Conservation (phyloP, 805 yeast genomes). For the Candida chauliodis region DNA sequence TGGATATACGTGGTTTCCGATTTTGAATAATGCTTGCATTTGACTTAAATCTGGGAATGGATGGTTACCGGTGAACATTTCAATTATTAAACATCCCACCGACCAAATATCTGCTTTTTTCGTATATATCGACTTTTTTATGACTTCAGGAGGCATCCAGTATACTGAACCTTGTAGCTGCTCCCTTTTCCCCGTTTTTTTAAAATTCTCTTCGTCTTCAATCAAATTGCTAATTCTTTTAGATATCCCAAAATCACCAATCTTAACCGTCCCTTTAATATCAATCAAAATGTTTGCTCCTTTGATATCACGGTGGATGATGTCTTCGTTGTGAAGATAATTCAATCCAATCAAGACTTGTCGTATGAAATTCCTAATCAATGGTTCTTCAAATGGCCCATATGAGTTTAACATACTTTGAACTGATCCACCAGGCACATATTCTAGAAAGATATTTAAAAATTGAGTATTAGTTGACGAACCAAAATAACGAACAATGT, state of each 20-base stretch:
- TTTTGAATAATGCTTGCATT: constrained; percentile 94
- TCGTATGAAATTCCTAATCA: constrained; percentile 65
- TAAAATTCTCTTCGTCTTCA: constrained; percentile 22
- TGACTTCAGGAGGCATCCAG: constrained; percentile 99
- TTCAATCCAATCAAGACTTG: constrained; percentile 74
- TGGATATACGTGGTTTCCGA: constrained; percentile 84
- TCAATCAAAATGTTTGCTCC: constrained; percentile 85
- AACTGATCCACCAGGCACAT: constrained; percentile 56
- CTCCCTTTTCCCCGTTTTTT: constrained; percentile 52
- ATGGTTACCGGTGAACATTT: constrained; percentile 94
- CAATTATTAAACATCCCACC: constrained; percentile 88
- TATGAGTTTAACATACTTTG: constrained; percentile 67
- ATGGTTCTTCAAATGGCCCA: constrained; percentile 78
- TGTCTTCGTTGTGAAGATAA: constrained; percentile 70
- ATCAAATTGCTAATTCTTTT: constrained; percentile 29
- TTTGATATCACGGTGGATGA: constrained; percentile 83
- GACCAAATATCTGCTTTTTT: constrained; percentile 97
- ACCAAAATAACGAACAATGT: constrained; percentile 89
- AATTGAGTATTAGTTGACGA: constrained; percentile 70
- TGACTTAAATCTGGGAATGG: constrained; percentile 94
- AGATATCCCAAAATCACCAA: constrained; percentile 84
- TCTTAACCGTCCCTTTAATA: constrained; percentile 75
- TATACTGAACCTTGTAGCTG: constrained; percentile 90
- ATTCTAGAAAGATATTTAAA: constrained; percentile 71
- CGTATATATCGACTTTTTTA: constrained; percentile 86